Conservation (phyloP, 2,329 filamentous ascomycete genomes). For the Beauveria pseudobassiana region DNA sequence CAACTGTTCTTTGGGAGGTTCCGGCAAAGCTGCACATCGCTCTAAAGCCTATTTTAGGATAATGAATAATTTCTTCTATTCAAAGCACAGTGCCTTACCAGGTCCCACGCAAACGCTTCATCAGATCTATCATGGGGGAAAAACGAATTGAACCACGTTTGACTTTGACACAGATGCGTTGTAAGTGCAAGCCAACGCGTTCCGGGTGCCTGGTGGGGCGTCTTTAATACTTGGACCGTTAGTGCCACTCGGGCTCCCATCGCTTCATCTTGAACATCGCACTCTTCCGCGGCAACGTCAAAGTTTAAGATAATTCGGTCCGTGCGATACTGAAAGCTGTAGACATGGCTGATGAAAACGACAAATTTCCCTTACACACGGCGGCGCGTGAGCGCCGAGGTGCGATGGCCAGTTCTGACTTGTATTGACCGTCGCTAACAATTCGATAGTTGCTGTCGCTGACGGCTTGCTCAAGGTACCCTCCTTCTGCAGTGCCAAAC, state of each 20-base stretch:
- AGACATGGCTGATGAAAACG: conserved; percentile 30
- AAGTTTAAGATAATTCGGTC: not conserved
- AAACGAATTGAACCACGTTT: too few species aligned
- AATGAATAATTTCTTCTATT: too few species aligned
- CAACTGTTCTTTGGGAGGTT: too few species aligned
- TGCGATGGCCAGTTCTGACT: conserved; percentile 33
- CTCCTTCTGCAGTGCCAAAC: not conserved
- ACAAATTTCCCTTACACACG: conserved; percentile 78
- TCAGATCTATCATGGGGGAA: too few species aligned
- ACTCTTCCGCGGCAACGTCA: not conserved
- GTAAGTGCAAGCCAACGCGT: not conserved
- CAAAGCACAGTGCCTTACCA: too few species aligned
- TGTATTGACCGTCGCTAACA: not conserved
- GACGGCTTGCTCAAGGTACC: conserved; percentile 48
- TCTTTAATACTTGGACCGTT: not conserved
- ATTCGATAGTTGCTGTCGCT: conserved; percentile 51
- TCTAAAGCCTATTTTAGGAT: too few species aligned
- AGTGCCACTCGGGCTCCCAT: not conserved
- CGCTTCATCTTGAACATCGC: not conserved
- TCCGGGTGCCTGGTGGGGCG: conserved; percentile 1
- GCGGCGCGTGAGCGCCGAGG: conserved; percentile 79
- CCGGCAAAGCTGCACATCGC: too few species aligned
- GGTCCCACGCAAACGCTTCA: too few species aligned
- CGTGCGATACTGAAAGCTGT: not conserved
- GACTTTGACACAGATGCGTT: not conserved